Base-by-base conservation (phyloP, 2,329 filamentous ascomycete species). In the Xylariaceae sp. region DNA sequence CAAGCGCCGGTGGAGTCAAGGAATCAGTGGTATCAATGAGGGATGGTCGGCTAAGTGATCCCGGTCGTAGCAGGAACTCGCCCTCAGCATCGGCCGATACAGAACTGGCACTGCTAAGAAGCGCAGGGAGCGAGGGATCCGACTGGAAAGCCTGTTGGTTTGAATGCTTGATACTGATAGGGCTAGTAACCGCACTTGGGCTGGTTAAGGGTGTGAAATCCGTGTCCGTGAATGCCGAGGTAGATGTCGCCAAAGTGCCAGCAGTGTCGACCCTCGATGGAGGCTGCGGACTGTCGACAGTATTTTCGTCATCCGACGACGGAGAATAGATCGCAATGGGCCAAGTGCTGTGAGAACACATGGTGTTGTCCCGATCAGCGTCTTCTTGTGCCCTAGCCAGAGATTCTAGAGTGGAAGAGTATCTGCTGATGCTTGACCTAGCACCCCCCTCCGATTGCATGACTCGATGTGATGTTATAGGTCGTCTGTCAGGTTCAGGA, bases 31-130 rank as follows among this genome's bases (percentile, higher is more conserved):
- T 79, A 55, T 82, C 78, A 30, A 83, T 73, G 1, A 81, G 70
- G 9, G 79, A 74, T 1, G 76, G 72, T 15, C 75, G 74, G 2
- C 74, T 74, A 5, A 81, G 73, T 4, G 77, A 73, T 4, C 78
- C 79, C 8, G 81, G 81, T 18, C 73, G 76, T 56, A 79, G 73
- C 2, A 86, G 73, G 45, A 85, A 82, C 53, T 87, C 85, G 1
- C 80, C 82, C 62, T 88, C 85, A 18, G 81, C 75, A 64, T 87
- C 85, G 0, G 82, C 83, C 11, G 83, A 87, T 8, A 87, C 79
- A 2, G 85, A 88, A 67, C 84, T 86, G 7, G 84, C 82, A 9
- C 84, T 82, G 58, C 84, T 87, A 9, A 87, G 75, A 6, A 87
- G 73, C 5, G 84, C 84, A 9, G 85, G 85, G 2, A 88, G 72